phyloP scores from a whole-genome alignment of 495 filamentous ascomycete species.

The Neurospora cerealis region DNA sequence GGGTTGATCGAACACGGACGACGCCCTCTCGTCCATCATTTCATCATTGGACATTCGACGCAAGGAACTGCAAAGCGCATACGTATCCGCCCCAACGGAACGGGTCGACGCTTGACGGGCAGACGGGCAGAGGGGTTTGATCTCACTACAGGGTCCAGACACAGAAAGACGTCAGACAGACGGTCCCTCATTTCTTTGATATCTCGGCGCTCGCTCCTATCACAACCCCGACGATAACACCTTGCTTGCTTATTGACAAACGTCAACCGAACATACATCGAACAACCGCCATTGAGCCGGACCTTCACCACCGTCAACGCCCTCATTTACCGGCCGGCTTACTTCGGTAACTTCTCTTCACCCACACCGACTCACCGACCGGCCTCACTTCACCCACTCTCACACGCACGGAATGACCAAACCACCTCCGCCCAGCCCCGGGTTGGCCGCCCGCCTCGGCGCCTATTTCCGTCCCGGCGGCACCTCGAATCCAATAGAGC shows the following conservation, averaged over 20 bases:
- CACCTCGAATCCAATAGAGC: constrained; percentile 37
- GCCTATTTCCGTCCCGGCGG: neutral
- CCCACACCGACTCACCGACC: neutral
- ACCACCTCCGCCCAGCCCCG: neutral
- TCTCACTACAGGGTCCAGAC: neutral
- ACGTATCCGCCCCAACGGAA: neutral
- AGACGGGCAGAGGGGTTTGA: neutral
- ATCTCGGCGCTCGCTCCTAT: no score
- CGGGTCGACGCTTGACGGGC: neutral
- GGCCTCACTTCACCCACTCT: no score
- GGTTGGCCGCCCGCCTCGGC: neutral
- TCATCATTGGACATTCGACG: neutral
- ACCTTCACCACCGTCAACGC: neutral
- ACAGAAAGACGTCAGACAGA: no score
- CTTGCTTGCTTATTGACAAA: neutral
- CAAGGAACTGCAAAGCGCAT: no score
- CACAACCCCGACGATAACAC: neutral
- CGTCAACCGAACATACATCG: neutral
- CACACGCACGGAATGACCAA: no score
- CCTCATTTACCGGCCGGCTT: neutral
- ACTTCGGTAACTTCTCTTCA: neutral
- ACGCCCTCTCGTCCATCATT: neutral
- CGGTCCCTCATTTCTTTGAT: no score
- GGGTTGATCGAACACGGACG: neutral
- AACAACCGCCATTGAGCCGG: neutral